phyloP scores from a whole-genome alignment of 768 basidiomycete genomes.

The Rhizopogon sp. region DNA sequence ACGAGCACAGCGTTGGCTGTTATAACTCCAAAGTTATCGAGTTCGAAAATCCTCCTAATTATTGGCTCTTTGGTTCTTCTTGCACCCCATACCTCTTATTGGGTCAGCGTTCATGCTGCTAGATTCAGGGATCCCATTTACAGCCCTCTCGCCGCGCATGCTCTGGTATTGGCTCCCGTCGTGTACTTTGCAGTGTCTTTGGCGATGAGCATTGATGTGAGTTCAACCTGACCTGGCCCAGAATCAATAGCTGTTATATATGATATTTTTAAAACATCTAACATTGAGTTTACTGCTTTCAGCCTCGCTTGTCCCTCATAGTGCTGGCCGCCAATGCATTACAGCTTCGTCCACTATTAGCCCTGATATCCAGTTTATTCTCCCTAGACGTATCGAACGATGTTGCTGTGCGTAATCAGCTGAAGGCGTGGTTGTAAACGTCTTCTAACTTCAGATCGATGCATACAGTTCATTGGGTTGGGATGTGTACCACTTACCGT shows the following conservation, averaged over 20 bases:
- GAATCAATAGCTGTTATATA: too few species aligned
- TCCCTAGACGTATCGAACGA: constrained; percentile 16
- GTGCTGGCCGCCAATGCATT: constrained; percentile 20
- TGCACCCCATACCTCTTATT: constrained; percentile 64
- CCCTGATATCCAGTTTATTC: constrained; percentile 8
- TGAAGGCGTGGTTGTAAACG: background rate
- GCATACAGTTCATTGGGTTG: constrained; percentile 18
- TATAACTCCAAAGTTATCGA: constrained; percentile 24
- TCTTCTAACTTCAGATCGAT: background rate
- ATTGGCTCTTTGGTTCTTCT: constrained; percentile 37
- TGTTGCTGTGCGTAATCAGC: constrained; percentile 13
- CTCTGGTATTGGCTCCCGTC: constrained; percentile 50
- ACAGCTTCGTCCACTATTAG: constrained; percentile 20
- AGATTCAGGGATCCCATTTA: constrained; percentile 45
- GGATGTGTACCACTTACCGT: constrained; percentile 12
- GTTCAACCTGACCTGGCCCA: constrained; percentile 11
- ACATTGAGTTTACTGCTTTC: background rate
- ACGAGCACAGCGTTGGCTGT: constrained; percentile 32
- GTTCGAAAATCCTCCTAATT: constrained; percentile 17
- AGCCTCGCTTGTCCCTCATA: constrained; percentile 20
- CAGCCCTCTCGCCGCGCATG: constrained; percentile 60
- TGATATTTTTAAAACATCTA: background rate
- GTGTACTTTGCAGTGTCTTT: constrained; percentile 45
- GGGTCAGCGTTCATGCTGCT: constrained; percentile 55
- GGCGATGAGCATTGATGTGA: constrained; percentile 36